Base-by-base conservation (phyloP, 495 filamentous ascomycete species). In the Margaritispora aquatica region DNA sequence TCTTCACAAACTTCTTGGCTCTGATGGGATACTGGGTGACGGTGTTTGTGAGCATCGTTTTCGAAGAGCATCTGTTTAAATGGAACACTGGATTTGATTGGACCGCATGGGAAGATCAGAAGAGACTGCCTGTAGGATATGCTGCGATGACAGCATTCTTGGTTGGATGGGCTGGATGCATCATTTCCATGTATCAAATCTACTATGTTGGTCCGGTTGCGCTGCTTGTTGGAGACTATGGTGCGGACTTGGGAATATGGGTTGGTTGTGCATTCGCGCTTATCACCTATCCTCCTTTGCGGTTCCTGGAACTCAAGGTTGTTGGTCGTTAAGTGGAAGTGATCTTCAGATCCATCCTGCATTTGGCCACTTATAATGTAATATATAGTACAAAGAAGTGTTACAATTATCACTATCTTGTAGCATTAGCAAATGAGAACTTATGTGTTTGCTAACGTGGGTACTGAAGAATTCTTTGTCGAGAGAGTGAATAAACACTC, bases 1-100 rank as follows among this genome's bases (percentile, higher is more conserved):
- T 89, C 61, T 88, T 89, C 63, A 77, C 78, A 26, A 88, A 88
- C 67, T 88, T 88, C 68, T 75, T 89, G 15, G 79, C 84, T 1
- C 69, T 89, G n/a, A 88, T 89, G 82, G 85, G 84, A 38, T 88
- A 88, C 67, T 89, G 86, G 85, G 75, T 85, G 5, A 78, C 77
- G 29, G 80, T 85, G 31, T 87, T 79, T 78, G 69, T 85, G 13
- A 74, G 76, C 4, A 85, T 89, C 51, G 71, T 80, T 0, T 59
- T 87, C 3, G 79, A 84, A 63, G 86, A 89, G 67, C 77, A 84
- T 22, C 64, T 83, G 21, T 71, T 88, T 53, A 88, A 88, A 70
- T 78, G 82, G 13, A 61, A 69, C 26, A 55, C 24, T 22, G 67
- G 63, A 10, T 89, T 80, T 63, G 80, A 86, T 63, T 88, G 86